Conservation (phyloP, 768 basidiomycete species). For the Pleurotus platypus region DNA sequence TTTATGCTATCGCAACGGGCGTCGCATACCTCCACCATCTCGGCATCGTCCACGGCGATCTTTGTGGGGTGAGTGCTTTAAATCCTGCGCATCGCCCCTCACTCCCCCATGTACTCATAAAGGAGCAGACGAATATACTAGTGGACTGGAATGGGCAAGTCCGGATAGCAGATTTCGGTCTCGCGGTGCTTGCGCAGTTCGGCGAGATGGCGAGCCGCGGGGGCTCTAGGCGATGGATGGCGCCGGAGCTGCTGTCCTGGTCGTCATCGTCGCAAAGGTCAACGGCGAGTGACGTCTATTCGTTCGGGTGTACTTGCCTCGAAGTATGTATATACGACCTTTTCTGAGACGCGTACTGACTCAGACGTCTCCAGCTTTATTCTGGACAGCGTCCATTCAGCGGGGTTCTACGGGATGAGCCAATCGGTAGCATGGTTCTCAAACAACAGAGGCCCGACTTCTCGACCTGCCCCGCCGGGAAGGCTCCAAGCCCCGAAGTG, state of each 20-base stretch:
- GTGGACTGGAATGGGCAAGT: neutral
- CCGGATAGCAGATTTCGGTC: neutral
- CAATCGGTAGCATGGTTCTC: no score
- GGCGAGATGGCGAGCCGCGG: neutral
- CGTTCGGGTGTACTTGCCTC: constrained; percentile 2
- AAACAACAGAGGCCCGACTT: no score
- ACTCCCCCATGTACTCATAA: neutral
- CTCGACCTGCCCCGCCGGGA: no score
- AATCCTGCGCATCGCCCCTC: no score
- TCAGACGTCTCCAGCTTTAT: no score
- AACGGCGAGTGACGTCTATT: constrained; percentile 5
- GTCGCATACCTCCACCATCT: constrained; percentile 20
- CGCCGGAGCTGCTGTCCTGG: neutral
- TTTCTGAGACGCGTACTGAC: no score
- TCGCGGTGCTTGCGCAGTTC: neutral
- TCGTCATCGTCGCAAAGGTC: neutral
- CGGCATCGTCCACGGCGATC: neutral
- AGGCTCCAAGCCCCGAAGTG: no score
- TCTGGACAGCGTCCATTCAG: no score
- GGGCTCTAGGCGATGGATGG: constrained; percentile 4
- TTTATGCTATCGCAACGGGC: constrained; percentile 24
- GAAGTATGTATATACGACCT: neutral
- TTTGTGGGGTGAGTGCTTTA: neutral
- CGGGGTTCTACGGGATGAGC: no score
- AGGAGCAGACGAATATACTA: neutral